Conservation (phyloP, 352 stramenopile genomes). For the Pythium sukuiense region DNA sequence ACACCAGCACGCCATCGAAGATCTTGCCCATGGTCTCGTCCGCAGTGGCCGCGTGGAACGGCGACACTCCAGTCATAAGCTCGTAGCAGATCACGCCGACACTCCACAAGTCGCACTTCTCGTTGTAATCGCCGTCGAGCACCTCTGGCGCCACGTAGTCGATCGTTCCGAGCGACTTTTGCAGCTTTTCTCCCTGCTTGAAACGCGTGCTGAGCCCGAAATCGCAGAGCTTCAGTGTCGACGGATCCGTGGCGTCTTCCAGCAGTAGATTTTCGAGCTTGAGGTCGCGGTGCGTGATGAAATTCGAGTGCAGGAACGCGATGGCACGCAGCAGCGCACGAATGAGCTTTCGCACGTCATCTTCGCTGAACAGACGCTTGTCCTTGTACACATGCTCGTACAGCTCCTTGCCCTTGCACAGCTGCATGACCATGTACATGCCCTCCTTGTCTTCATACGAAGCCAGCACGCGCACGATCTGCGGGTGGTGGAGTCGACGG, state of each 20-base stretch:
- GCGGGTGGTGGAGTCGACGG: conserved; percentile 74
- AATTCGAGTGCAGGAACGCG: conserved; percentile 78
- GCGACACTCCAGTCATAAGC: conserved; percentile 61
- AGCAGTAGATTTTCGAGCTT: conserved; percentile 85
- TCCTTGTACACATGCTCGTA: conserved; percentile 78
- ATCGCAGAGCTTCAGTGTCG: conserved; percentile 80
- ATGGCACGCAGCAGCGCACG: conserved; percentile 36
- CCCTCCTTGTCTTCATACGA: conserved; percentile 78
- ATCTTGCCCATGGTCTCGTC: conserved; percentile 86
- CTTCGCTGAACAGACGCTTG: conserved; percentile 59
- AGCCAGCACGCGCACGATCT: conserved; percentile 76
- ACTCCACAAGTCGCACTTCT: conserved; percentile 83
- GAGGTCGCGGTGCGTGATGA: conserved; percentile 77
- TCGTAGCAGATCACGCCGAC: conserved; percentile 82
- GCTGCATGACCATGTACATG: conserved; percentile 89
- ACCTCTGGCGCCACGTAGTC: conserved; percentile 84
- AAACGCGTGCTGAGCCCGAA: conserved; percentile 82
- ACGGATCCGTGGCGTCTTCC: conserved; percentile 56
- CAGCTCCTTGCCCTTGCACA: conserved; percentile 81
- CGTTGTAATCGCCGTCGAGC: conserved; percentile 78
- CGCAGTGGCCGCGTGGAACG: conserved; percentile 66
- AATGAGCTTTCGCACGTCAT: conserved; percentile 68
- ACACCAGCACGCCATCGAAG: conserved; percentile 73
- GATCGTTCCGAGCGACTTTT: conserved; percentile 76
- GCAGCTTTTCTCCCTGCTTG: conserved; percentile 67